Base-by-base conservation (phyloP, 1,284 basidiomycete species). In the Coniferiporia sulphurascens region DNA sequence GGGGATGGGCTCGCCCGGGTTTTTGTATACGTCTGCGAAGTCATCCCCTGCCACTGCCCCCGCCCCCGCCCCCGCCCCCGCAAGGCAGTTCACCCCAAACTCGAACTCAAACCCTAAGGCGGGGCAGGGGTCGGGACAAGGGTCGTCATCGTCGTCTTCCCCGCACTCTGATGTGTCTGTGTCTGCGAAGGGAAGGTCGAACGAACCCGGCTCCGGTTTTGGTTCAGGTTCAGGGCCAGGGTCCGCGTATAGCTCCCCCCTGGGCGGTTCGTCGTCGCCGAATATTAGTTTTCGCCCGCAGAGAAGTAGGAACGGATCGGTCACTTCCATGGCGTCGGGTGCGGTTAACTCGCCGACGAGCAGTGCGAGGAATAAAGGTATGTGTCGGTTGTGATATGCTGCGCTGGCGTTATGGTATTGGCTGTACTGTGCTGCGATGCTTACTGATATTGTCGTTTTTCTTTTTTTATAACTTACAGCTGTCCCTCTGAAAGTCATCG, bases 1-100 rank as follows among this genome's bases (percentile, higher is more conserved):
- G 51, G 51, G 51, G 19, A 38, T 51, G 8, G 43, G 57, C 9
- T 45, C 44, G 4, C 36, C 54, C n/a, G 54, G 54, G 3, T 56
- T 48, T n/a, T 45, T 35, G n/a, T 32, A 48, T 12, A 17, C 9
- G 10, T 27, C 44, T 9, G 32, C 19, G 34, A 48, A 10, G 19
- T 43, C 34, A 21, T 27, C 32, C 36, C 46, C 54, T 2, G 9
- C 43, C 32, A 12, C 7, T 7, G 41, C 41, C n/a, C 46, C 54
- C 7, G 9, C 43, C 32, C 27, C 7, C 41, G 41, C 41, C n/a
- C 46, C 54, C 7, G 9, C 43, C 32, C 27, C 7, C 41, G 41
- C 41, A 43, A 12, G 41, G 12, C 41, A n/a, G 41, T 43, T 43
- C n/a, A n/a, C 3, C 3, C 41, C 41, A 12, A 13, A 43, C 41